phyloP scores from a whole-genome alignment of 495 filamentous ascomycete genomes.

The Hypoxylon fuscum region DNA sequence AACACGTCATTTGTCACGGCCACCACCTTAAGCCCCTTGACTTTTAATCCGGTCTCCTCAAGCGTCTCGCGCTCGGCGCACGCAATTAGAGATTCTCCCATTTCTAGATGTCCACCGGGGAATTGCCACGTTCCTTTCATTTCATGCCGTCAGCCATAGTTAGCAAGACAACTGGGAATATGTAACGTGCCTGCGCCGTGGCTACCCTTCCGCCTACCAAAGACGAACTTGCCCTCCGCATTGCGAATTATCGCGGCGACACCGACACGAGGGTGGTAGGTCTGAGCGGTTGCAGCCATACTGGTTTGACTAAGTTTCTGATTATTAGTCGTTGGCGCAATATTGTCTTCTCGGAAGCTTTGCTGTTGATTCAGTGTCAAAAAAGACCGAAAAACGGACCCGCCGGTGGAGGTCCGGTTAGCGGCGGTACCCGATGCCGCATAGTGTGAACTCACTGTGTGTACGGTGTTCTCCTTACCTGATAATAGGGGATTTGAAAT shows the following conservation, averaged over 20 bases:
- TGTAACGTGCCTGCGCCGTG: constrained; percentile 49
- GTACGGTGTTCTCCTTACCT: no score
- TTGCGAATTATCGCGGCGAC: constrained; percentile 52
- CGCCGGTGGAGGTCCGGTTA: not conserved
- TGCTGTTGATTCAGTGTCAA: not conserved
- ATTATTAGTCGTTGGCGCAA: not conserved
- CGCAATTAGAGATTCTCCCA: constrained; percentile 63
- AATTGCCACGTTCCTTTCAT: constrained; percentile 68
- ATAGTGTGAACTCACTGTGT: no score
- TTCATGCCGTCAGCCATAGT: not conserved
- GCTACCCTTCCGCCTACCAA: constrained; percentile 53
- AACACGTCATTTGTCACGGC: constrained; percentile 71
- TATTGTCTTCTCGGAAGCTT: not conserved
- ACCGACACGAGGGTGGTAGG: constrained; percentile 46
- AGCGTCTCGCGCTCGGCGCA: constrained; percentile 71
- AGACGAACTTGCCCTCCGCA: constrained; percentile 45
- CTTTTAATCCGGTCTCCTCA: constrained; percentile 71
- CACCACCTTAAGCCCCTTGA: constrained; percentile 57
- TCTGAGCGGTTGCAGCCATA: not conserved
- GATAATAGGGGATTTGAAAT: no score
- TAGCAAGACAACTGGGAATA: not conserved
- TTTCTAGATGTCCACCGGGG: constrained; percentile 75
- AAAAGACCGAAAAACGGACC: not conserved
- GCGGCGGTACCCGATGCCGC: no score
- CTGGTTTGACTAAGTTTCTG: not conserved